Conservation (phyloP, 164 flowering plant genomes). For the Protea cynaroides region DNA sequence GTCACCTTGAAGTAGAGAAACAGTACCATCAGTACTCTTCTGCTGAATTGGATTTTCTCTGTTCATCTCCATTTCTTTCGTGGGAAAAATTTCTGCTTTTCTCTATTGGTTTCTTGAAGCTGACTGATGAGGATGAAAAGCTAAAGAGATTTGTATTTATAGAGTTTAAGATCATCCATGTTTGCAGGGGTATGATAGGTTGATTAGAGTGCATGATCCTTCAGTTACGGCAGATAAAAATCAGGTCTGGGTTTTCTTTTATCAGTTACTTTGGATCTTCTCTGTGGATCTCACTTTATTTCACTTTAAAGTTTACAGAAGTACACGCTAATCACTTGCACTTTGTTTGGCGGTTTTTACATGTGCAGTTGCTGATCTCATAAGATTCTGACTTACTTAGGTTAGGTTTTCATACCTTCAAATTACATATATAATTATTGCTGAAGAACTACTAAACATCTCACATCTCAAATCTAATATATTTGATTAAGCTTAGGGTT, state of each 20-base stretch:
- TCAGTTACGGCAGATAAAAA: no score
- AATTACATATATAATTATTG: not conserved
- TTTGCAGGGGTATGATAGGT: conserved; percentile 11
- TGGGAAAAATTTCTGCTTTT: not conserved
- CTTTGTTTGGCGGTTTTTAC: conserved; percentile 8
- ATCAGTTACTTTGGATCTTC: not conserved
- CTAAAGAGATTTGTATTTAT: not conserved
- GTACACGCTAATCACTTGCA: not conserved
- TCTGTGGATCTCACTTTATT: conserved; percentile 3
- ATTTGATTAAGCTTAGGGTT: not conserved
- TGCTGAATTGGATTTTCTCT: not conserved
- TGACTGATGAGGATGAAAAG: no score
- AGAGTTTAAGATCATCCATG: conserved; percentile 5
- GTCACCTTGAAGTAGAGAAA: conserved; percentile 27
- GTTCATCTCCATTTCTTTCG: conserved; percentile 11
- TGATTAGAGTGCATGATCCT: conserved; percentile 21
- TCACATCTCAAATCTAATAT: not conserved
- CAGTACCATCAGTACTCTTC: not conserved
- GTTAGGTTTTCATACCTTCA: not conserved
- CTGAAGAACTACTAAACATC: not conserved
- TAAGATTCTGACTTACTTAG: not conserved
- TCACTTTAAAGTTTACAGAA: no score
- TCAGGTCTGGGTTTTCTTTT: not conserved
- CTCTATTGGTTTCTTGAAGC: no score
- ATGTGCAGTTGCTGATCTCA: conserved; percentile 6